A percentile compares a stretch with the other conserved stretches of the same genome.
Evolutionary conservation across 352 stramenopile genomes (phyloP).

Genomic region (Phytophthora agathidicida): DNA sequence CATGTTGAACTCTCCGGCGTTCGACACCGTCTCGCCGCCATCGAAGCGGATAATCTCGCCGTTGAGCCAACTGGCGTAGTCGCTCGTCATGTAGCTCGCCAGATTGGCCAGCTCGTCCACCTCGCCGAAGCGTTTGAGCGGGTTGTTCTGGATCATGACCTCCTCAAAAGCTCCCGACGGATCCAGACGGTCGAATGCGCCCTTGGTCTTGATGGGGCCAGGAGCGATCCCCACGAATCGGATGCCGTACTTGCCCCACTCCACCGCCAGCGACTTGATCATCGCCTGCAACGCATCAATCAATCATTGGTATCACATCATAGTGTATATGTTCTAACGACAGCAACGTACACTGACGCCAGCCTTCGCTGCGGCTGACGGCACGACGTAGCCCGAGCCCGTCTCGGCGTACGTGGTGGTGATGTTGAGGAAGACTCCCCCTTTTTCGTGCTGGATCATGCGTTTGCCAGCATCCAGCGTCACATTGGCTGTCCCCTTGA

Average conservation of each 20-base stretch:
- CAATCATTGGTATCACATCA: slow-evolving; percentile 22
- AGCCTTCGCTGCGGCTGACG: slow-evolving; percentile 95
- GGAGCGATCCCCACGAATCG: slow-evolving; percentile 97
- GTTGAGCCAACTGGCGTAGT: slow-evolving; percentile 86
- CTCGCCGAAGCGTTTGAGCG: slow-evolving; percentile 73
- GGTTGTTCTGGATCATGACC: slow-evolving; percentile 73
- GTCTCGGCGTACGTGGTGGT: slow-evolving; percentile 95
- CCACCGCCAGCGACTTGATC: slow-evolving; percentile 94
- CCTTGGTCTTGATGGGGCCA: slow-evolving; percentile 93
- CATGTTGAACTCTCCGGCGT: slow-evolving; percentile 85
- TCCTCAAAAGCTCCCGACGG: slow-evolving; percentile 72
- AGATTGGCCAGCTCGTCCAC: slow-evolving; percentile 83
- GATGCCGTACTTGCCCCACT: slow-evolving; percentile 97
- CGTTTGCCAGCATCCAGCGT: slow-evolving; percentile 81
- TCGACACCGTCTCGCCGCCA: slow-evolving; percentile 76
- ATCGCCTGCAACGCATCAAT: slow-evolving; percentile 77
- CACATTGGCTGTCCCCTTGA: slow-evolving; percentile 87
- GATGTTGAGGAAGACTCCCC: slow-evolving; percentile 96
- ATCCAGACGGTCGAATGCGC: slow-evolving; percentile 80
- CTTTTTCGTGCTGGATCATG: slow-evolving; percentile 76
- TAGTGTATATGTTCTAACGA: not conserved
- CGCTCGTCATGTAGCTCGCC: slow-evolving; percentile 75
- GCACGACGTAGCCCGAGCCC: slow-evolving; percentile 94
- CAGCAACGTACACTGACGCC: slow-evolving; percentile 80
- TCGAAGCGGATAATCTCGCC: slow-evolving; percentile 85